phyloP scores from a whole-genome alignment of 2,329 filamentous ascomycete species.

The Chalara sp. region DNA sequence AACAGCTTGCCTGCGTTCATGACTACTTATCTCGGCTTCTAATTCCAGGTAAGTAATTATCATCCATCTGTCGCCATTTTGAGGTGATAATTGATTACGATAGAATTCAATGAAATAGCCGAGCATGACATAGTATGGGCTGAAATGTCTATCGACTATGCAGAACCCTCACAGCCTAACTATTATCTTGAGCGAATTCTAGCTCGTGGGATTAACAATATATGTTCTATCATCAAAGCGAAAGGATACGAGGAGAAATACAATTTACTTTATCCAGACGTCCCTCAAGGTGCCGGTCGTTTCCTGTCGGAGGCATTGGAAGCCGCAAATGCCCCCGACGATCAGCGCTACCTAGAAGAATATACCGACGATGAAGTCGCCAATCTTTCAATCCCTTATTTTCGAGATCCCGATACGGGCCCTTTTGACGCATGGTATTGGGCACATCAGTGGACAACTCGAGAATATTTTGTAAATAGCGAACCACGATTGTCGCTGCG shows the following conservation, averaged over 20 bases:
- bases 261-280: not conserved
- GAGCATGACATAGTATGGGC: constrained; percentile 1
- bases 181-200: not conserved
- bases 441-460: not conserved
- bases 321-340: not conserved
- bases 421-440: constrained; percentile 1
- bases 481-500: not conserved
- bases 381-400: not conserved
- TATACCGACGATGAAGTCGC: not conserved
- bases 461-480: not conserved
- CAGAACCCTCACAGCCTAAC: not conserved
- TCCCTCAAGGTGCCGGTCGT: not conserved
- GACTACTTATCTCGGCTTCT: constrained; percentile 5
- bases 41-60: constrained; percentile 1
- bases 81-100: not conserved
- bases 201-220: not conserved
- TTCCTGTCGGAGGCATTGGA: not conserved
- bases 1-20: constrained; percentile 7
- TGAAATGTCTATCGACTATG: not conserved
- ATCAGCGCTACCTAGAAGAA: not conserved
- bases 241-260: not conserved
- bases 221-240: not conserved
- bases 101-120: not conserved
- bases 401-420: not conserved
- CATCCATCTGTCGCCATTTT: not conserved